Evolutionary conservation across 768 basidiomycete species (phyloP).

Genomic region (Pisolithus marmoratus): DNA sequence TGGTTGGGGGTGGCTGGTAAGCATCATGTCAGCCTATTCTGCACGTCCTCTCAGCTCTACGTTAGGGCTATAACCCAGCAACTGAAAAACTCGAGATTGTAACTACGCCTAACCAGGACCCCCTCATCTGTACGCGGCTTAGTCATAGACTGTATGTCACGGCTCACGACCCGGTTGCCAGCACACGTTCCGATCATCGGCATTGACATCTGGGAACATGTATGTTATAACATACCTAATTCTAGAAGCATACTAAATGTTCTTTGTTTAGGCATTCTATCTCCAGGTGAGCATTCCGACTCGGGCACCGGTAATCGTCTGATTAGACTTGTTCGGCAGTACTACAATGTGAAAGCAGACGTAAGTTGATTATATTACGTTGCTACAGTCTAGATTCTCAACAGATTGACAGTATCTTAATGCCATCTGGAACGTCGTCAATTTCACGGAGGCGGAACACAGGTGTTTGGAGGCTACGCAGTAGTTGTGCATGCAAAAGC

Average conservation of each 20-base stretch:
- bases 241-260: slow-evolving; percentile 2
- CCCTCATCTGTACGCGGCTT: slow-evolving; percentile 52
- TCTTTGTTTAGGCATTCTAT: slow-evolving; percentile 57
- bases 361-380: slow-evolving; percentile 42
- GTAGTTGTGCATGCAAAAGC: slow-evolving; percentile 9
- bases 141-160: not conserved
- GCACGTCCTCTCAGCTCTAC: not conserved
- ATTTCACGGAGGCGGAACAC: slow-evolving; percentile 88
- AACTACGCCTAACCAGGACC: slow-evolving; percentile 96
- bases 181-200: slow-evolving; percentile 90
- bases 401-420: slow-evolving; percentile 66
- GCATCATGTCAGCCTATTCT: slow-evolving; percentile 13
- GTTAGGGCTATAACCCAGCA: slow-evolving; percentile 61
- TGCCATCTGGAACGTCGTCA: slow-evolving; percentile 94
- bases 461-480: slow-evolving; percentile 36
- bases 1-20: slow-evolving; percentile 97
- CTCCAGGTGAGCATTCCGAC: slow-evolving; percentile 19
- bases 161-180: slow-evolving; percentile 24
- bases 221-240: slow-evolving; percentile 32
- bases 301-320: not conserved
- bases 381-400: not conserved
- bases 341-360: slow-evolving; percentile 90
- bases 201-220: slow-evolving; percentile 97
- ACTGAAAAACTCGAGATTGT: slow-evolving; percentile 80
- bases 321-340: slow-evolving; percentile 38